Evolutionary conservation across 2,329 filamentous ascomycete genomes (phyloP).

Genomic region (Thielaviopsis musarum): DNA sequence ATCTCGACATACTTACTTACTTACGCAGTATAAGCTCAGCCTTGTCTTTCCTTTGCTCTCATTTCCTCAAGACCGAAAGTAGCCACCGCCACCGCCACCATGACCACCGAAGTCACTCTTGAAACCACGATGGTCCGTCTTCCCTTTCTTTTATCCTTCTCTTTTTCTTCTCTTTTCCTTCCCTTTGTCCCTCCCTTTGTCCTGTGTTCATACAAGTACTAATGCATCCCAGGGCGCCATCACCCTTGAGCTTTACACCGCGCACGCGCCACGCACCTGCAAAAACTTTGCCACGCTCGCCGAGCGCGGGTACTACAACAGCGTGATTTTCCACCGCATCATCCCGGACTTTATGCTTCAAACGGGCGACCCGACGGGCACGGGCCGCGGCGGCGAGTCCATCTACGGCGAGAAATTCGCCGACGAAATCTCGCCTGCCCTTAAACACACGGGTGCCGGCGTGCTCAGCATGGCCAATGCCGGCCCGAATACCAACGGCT

Average conservation of each 20-base stretch:
- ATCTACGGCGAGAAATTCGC: constrained; percentile 92
- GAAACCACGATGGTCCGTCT: constrained; percentile 65
- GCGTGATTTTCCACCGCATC: constrained; percentile 76
- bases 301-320: constrained; percentile 73
- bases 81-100: constrained; percentile 21
- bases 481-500: constrained; percentile 83
- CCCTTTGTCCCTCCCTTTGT: neutral
- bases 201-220: constrained; percentile 5
- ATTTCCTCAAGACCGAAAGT: neutral
- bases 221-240: constrained; percentile 50
- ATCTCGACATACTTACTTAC: no score
- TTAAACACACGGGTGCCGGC: constrained; percentile 87
- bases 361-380: constrained; percentile 85
- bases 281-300: constrained; percentile 73
- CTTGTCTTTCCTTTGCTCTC: neutral
- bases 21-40: neutral
- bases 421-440: constrained; percentile 62
- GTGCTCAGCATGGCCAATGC: constrained; percentile 95
- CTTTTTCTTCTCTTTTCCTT: neutral
- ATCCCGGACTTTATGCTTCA: constrained; percentile 96
- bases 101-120: constrained; percentile 64
- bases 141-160: neutral
- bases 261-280: constrained; percentile 79
- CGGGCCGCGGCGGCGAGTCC: constrained; percentile 69
- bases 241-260: constrained; percentile 73